phyloP scores from a whole-genome alignment of 2,329 filamentous ascomycete species.

The Ascomycota sp. region DNA sequence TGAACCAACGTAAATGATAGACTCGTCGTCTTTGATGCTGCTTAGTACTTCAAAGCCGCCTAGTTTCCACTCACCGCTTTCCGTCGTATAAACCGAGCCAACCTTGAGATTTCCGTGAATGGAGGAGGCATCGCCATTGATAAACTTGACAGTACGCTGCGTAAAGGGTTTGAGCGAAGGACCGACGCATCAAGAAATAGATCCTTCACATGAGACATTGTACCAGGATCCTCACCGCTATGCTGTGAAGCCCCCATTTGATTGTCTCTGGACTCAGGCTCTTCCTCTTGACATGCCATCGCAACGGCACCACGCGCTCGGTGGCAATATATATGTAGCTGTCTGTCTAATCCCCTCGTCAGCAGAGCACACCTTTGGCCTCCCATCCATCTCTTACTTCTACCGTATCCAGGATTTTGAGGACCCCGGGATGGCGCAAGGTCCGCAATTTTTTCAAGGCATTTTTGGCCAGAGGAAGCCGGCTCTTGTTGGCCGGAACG shows the following conservation, averaged over 20 bases:
- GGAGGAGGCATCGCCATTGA: constrained; percentile 81
- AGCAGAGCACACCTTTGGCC: constrained; percentile 4
- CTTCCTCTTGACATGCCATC: constrained; percentile 78
- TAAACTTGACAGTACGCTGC: constrained; percentile 80
- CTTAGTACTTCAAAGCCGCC: constrained; percentile 86
- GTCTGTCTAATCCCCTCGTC: constrained; percentile 46
- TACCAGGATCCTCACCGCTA: constrained; percentile 40
- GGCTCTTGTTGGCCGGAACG: constrained; percentile 56
- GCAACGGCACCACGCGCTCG: constrained; percentile 67
- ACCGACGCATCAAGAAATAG: constrained; percentile 6
- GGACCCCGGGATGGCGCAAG: constrained; percentile 78
- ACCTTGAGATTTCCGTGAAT: constrained; percentile 76
- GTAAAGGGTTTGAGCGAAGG: too few species aligned
- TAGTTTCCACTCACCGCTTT: constrained; percentile 95
- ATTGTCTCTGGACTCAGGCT: constrained; percentile 78
- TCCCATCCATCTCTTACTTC: constrained; percentile 36
- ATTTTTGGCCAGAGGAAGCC: constrained; percentile 75
- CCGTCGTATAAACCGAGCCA: constrained; percentile 76
- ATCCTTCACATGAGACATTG: background rate
- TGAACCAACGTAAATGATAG: constrained; percentile 57
- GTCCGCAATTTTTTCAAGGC: constrained; percentile 86
- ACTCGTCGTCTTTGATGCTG: constrained; percentile 89
- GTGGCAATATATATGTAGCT: constrained; percentile 92
- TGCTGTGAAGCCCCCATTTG: constrained; percentile 83
- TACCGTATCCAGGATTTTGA: constrained; percentile 84